Evolutionary conservation across 2,329 filamentous ascomycete genomes (phyloP), one percentile per base, ranked within the genome.

Genomic region (Microdochium nivale): DNA sequence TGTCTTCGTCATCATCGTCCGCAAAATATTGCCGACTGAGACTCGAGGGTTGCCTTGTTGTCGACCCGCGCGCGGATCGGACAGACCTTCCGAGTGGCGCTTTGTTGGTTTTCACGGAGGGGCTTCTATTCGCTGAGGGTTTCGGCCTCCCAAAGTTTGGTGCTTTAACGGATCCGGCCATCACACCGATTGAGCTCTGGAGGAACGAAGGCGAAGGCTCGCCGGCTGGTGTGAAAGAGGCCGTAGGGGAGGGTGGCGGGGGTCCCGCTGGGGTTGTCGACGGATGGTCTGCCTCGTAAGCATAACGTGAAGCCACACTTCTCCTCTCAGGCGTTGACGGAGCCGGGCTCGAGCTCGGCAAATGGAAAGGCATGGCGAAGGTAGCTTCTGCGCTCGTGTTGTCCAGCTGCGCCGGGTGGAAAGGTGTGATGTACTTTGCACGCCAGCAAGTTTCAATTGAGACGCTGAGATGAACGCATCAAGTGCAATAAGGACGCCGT

Each of bases 161-260:
- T 0, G 72, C 59, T 47, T 72, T 75, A n/a, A 62, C 59, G 19
- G 65, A 65, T 32, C 65, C 64, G 35, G 65, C 64, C 59, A 67
- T 66, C 44, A 66, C 71, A 48, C 70, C 71, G 66, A 80, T 71
- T 35, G 78, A 80, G 65, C 77, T 80, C 52, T 77, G 74, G 35
- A 81, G 64, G 58, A 72, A 80, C 13, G 76, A 76, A 27, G 72
- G 75, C 23, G 79, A 77, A 0, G 79, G 79, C 16, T 78, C 77
- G 52, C 80, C 80, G 16, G 72, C 70, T 1, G 79, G 78, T 1
- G 78, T 80, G 64, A 80, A 81, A 44, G 77, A 79, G 3, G 73
- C 72, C 9, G 72, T 70, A 8, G 77, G 76, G 25, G 78, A 77
- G 1, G 73, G 57, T 47, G 62, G 74, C 10, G 77, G 76, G 25